Conservation (phyloP, 1,284 basidiomycete genomes). For the Ceratobasidium sp. region DNA sequence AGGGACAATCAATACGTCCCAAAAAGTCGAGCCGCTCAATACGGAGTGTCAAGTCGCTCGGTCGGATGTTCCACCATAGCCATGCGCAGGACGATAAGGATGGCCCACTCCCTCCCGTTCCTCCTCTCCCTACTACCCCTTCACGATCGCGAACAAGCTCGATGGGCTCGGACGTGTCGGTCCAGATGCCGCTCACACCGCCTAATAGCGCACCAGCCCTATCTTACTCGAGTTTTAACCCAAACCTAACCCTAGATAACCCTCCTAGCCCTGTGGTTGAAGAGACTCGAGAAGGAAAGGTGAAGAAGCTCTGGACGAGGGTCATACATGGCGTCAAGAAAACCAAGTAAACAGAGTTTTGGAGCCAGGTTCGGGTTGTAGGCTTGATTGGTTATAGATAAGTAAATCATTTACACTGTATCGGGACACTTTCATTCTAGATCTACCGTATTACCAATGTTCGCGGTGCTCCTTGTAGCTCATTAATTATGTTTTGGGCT, state of each 20-base stretch:
- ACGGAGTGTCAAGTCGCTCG: conserved; percentile 14
- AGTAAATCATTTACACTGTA: too few relatives aligned
- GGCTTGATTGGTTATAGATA: too few relatives aligned
- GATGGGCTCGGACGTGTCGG: conserved; percentile 2
- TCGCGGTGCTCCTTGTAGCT: too few relatives aligned
- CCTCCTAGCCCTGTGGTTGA: not conserved
- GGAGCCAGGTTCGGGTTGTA: not conserved
- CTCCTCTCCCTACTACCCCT: not conserved
- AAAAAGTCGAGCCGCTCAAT: conserved; percentile 22
- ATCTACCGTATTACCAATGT: too few relatives aligned
- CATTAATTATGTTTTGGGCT: too few relatives aligned
- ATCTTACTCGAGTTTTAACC: not conserved
- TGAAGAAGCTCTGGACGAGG: conserved; percentile 23
- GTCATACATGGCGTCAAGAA: conserved; percentile 21
- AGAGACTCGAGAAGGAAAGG: conserved; percentile 18
- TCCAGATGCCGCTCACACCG: conserved; percentile 5
- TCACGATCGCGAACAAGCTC: conserved; percentile 19
- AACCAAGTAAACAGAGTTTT: not conserved
- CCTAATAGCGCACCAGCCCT: not conserved
- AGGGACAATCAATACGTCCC: not conserved
- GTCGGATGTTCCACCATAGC: conserved; percentile 7
- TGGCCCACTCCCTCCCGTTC: not conserved
- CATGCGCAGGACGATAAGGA: not conserved
- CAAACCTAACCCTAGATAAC: not conserved
- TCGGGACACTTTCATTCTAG: too few relatives aligned